These are phyloP conservation scores for Talaromyces adpressus DNA, from an alignment of 495 filamentous ascomycete genomes.

Conservation along the genomic window DNA sequence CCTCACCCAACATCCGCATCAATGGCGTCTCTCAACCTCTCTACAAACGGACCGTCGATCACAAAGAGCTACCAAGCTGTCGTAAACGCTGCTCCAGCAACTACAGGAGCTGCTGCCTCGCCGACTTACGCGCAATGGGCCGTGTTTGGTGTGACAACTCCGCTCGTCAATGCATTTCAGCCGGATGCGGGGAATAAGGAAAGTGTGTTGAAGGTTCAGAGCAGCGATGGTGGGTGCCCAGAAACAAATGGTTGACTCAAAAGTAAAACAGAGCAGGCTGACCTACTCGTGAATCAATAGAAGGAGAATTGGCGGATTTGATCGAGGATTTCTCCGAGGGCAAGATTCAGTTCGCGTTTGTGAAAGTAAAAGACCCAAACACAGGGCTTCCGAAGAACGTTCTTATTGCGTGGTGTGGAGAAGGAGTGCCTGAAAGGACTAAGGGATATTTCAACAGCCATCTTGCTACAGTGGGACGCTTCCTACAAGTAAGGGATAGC, in stretches of 20 bases:
- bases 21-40: constrained; percentile 93
- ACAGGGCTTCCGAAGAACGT: constrained; percentile 86
- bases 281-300: constrained; percentile 31
- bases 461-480: constrained; percentile 75
- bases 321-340: constrained; percentile 97
- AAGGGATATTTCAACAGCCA: constrained; percentile 98
- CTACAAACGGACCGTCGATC: constrained; percentile 84
- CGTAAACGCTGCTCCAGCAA: constrained; percentile 61
- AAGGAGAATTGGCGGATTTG: constrained; percentile 91
- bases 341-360: constrained; percentile 91
- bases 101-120: constrained; percentile 57
- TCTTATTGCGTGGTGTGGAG: constrained; percentile 94
- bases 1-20: not conserved
- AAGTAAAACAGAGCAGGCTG: not conserved
- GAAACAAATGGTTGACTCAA: not conserved
- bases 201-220: constrained; percentile 90
- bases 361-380: constrained; percentile 94
- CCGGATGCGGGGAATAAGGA: constrained; percentile 74
- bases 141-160: constrained; percentile 83
- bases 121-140: constrained; percentile 82
- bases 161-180: constrained; percentile 86
- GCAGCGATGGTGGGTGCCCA: constrained; percentile 64
- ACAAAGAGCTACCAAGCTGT: constrained; percentile 87
- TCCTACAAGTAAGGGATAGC: constrained; percentile 61
- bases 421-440: constrained; percentile 94